Evolutionary conservation across 352 stramenopile species (phyloP), one percentile per base, ranked within the genome.

Genomic region (Sclerospora graminicola): DNA sequence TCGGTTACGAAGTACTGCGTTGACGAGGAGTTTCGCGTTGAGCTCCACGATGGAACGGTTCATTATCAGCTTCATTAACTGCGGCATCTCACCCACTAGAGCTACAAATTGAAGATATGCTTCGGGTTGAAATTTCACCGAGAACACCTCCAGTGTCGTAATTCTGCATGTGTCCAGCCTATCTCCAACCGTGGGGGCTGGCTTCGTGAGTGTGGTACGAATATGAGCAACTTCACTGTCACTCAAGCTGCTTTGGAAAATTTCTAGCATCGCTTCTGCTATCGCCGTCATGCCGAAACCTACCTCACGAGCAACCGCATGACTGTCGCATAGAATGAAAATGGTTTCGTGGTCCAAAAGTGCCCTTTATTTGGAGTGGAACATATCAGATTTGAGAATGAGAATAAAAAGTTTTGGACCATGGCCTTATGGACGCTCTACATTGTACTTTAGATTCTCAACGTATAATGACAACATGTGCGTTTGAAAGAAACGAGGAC

Each of bases 211-310:
- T 5, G 57, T 63, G 0, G 27, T 19, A 14, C 57, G 59, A 20
- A 84, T 56, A 20, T 69, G 55, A 19, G 54, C 53, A 2, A 89
- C 31, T 14, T 80, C 57, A 5, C 33, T 35, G 33, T 77, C 58
- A 36, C 42, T 63, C 27, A 88, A 44, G 16, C 79, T 79, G 14
- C 78, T 75, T 31, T 89, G 78, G 20, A 88, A 89, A 37, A 86
- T 82, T 8, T 68, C 61, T 13, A 89, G 35, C 26, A n/a, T n/a
- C n/a, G n/a, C n/a, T n/a, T n/a, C n/a, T n/a, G n/a, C n/a, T n/a
- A n/a, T n/a, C n/a, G n/a, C n/a, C n/a, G n/a, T n/a, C n/a, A n/a
- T n/a, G n/a, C n/a, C n/a, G n/a, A n/a, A n/a, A n/a, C n/a, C n/a
- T n/a, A n/a, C n/a, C n/a, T n/a, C n/a, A n/a, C n/a, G n/a, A n/a